Percentiles rank a stretch among this genome's conserved stretches.
These are phyloP conservation scores for Lyophyllum semitale DNA, from an alignment of 768 basidiomycete species.

Conservation along the genomic window DNA sequence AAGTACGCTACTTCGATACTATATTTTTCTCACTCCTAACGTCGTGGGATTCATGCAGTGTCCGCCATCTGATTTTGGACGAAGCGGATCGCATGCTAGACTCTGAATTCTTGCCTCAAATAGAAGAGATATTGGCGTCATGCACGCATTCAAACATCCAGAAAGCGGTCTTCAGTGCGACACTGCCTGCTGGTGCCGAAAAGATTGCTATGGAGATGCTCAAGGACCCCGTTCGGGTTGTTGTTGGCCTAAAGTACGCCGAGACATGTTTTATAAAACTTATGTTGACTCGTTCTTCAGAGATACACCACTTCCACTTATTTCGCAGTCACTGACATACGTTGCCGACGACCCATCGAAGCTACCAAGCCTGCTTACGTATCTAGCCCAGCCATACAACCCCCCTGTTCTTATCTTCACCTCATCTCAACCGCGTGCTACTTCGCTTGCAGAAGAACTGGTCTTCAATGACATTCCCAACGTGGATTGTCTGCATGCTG, in stretches of 20 bases:
- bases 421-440: conserved; percentile 82
- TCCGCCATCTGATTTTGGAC: conserved; percentile 84
- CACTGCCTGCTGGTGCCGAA: conserved; percentile 87
- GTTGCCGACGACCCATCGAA: conserved; percentile 96
- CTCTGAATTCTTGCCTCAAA: conserved; percentile 83
- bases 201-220: conserved; percentile 86
- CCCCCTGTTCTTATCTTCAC: conserved; percentile 93
- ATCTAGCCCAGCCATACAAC: conserved; percentile 80
- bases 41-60: conserved; percentile 45
- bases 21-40: neutral
- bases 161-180: conserved; percentile 94
- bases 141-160: conserved; percentile 72
- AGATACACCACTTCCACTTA: conserved; percentile 92
- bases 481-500: conserved; percentile 90
- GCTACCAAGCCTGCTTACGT: conserved; percentile 80
- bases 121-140: conserved; percentile 81
- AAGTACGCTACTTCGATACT: conserved; percentile 56
- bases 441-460: conserved; percentile 80
- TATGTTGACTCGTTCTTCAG: conserved; percentile 38
- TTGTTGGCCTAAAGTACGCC: conserved; percentile 94
- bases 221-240: conserved; percentile 83
- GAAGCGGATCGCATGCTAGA: conserved; percentile 94
- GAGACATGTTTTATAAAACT: neutral
- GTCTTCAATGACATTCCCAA: conserved; percentile 75
- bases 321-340: conserved; percentile 85